phyloP scores from a whole-genome alignment of 1,284 basidiomycete genomes.

The Inonotus hispidus region DNA sequence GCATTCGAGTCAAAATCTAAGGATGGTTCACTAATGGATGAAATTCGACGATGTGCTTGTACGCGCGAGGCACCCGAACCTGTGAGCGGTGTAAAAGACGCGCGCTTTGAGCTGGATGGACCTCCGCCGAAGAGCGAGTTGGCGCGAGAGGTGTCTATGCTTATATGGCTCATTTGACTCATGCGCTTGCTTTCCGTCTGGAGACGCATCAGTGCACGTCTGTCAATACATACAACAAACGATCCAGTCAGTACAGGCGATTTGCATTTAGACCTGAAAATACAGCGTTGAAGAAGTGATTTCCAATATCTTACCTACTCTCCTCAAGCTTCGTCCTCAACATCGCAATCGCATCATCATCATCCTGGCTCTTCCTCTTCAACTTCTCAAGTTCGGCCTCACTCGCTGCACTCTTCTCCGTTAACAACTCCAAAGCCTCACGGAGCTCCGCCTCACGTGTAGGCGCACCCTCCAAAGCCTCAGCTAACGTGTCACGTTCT shows the following conservation, averaged over 20 bases:
- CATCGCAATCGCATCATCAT: constrained; percentile 76
- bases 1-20: constrained; percentile 22
- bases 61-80: constrained; percentile 36
- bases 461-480: constrained; percentile 44
- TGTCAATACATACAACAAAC: constrained; percentile 27
- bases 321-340: constrained; percentile 87
- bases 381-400: constrained; percentile 60
- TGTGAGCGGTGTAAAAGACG: constrained; percentile 66
- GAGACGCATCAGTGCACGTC: constrained; percentile 85
- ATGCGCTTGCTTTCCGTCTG: constrained; percentile 76
- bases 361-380: constrained; percentile 58
- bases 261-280: no score
- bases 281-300: no score
- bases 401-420: constrained; percentile 55
- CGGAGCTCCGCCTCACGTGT: constrained; percentile 52
- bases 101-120: constrained; percentile 54
- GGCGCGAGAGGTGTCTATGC: constrained; percentile 52
- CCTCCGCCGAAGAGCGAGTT: constrained; percentile 32
- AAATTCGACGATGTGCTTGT: constrained; percentile 42
- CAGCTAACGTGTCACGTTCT: constrained; percentile 60
- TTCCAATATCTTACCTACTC: constrained; percentile 57
- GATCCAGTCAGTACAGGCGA: background rate
- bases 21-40: constrained; percentile 57
- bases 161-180: constrained; percentile 42
- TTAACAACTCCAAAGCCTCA: constrained; percentile 55